These are phyloP conservation scores for Alternaria ventricosa DNA, from an alignment of 2,329 filamentous ascomycete genomes.

Conservation along the genomic window DNA sequence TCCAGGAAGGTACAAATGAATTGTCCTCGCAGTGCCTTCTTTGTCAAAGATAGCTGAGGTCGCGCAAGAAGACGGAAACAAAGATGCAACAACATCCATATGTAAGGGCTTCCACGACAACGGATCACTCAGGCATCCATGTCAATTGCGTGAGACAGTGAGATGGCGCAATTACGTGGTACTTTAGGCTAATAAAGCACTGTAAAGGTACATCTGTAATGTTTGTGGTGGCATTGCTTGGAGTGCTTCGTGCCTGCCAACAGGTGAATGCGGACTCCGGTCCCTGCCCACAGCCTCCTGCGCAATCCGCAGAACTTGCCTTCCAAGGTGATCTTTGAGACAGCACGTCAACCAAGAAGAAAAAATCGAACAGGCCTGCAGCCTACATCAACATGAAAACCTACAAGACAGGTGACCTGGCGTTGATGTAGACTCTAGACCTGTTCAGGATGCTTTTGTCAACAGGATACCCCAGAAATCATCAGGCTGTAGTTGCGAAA, in stretches of 20 bases:
- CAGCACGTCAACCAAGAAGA: neutral
- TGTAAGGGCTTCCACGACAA: constrained; percentile 4
- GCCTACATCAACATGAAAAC: neutral
- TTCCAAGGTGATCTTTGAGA: no score
- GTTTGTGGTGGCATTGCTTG: constrained; percentile 1
- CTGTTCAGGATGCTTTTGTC: neutral
- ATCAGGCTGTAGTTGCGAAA: neutral
- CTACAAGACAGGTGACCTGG: no score
- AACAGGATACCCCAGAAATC: neutral
- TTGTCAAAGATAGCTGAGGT: neutral
- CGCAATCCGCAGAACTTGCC: no score
- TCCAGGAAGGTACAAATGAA: neutral
- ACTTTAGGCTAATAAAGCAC: constrained; percentile 10
- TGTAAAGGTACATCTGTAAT: neutral
- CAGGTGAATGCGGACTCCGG: no score
- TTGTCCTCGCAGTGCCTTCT: neutral
- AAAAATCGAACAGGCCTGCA: neutral
- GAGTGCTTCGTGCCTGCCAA: neutral
- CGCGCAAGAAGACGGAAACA: neutral
- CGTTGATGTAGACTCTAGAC: no score
- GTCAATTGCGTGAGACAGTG: neutral
- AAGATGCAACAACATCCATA: neutral
- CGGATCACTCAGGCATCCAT: neutral
- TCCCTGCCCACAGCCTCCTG: no score
- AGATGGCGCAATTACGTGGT: constrained; percentile 1